phyloP scores from a whole-genome alignment of 352 stramenopile species.

The Labyrinthula sp. region DNA sequence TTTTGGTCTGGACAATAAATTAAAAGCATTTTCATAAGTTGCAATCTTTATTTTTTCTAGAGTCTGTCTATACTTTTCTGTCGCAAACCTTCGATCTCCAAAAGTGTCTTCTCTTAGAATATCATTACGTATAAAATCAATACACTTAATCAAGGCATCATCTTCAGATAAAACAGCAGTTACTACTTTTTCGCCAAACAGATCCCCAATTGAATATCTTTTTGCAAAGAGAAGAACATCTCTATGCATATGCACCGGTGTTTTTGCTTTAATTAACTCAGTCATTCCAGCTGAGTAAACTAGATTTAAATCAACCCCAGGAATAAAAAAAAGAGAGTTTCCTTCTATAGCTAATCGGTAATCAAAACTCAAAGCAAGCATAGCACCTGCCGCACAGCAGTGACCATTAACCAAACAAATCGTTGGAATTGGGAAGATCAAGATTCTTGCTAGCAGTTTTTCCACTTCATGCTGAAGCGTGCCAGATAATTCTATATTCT shows the following conservation, averaged over 20 bases:
- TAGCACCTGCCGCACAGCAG: constrained; percentile 23
- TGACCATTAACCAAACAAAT: constrained; percentile 24
- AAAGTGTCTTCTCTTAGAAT: constrained; percentile 7
- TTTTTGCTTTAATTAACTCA: constrained; percentile 29
- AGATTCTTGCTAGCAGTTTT: constrained; percentile 12
- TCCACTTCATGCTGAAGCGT: constrained; percentile 11
- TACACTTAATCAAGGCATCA: not conserved
- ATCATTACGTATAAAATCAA: constrained; percentile 6
- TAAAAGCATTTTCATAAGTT: constrained; percentile 10
- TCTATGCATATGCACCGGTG: constrained; percentile 25
- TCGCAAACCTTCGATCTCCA: no score
- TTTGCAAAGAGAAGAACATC: constrained; percentile 22
- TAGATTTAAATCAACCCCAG: constrained; percentile 17
- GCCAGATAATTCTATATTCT: constrained; percentile 4
- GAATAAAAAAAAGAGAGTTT: constrained; percentile 24
- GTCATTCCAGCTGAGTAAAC: constrained; percentile 25
- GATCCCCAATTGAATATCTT: constrained; percentile 6
- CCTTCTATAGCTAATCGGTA: constrained; percentile 22
- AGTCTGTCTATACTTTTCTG: constrained; percentile 12
- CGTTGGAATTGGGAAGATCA: constrained; percentile 19
- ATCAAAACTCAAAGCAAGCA: constrained; percentile 24
- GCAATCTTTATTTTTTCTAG: constrained; percentile 13
- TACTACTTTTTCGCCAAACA: constrained; percentile 6
- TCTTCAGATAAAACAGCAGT: not conserved
- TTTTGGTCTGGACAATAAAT: constrained; percentile 8